phyloP scores from a whole-genome alignment of 768 basidiomycete species.

The Fibroporia radiculosa region DNA sequence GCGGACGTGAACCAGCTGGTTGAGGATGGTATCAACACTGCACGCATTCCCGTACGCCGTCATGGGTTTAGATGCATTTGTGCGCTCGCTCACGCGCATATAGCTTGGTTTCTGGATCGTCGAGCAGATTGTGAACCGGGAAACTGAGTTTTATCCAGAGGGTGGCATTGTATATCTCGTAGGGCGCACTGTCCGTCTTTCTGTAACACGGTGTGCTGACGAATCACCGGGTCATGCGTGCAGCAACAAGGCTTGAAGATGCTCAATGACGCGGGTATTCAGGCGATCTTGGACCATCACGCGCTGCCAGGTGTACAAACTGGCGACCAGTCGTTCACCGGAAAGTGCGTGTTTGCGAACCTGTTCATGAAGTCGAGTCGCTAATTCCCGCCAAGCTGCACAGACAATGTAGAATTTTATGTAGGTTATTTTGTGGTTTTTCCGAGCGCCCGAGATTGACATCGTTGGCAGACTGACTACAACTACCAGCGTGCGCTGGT shows the following conservation, averaged over 20 bases:
- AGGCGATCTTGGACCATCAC: constrained; percentile 62
- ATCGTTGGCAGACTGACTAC: constrained; percentile 40
- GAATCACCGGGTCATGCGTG: background rate
- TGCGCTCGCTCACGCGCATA: background rate
- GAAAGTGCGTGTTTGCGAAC: constrained; percentile 32
- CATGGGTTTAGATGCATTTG: no score
- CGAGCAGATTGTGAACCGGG: constrained; percentile 59
- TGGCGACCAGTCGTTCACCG: constrained; percentile 57
- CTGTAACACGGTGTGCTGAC: background rate
- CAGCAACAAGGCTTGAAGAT: constrained; percentile 58
- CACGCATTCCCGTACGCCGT: constrained; percentile 59
- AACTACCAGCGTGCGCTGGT: constrained; percentile 74
- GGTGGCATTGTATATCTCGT: constrained; percentile 66
- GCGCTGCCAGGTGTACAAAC: constrained; percentile 65
- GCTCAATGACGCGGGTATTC: constrained; percentile 55
- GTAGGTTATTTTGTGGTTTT: constrained; percentile 27
- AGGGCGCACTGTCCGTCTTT: constrained; percentile 16
- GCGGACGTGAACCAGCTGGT: constrained; percentile 48
- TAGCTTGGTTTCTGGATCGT: constrained; percentile 82
- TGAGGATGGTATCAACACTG: constrained; percentile 59
- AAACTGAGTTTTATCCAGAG: constrained; percentile 54
- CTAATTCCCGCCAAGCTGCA: constrained; percentile 41
- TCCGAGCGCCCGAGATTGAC: background rate
- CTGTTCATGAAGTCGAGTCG: constrained; percentile 3
- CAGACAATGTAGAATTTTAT: constrained; percentile 63